These are phyloP conservation scores for Madurella mycetomatis DNA, from an alignment of 2,329 filamentous ascomycete species.

Conservation along the genomic window DNA sequence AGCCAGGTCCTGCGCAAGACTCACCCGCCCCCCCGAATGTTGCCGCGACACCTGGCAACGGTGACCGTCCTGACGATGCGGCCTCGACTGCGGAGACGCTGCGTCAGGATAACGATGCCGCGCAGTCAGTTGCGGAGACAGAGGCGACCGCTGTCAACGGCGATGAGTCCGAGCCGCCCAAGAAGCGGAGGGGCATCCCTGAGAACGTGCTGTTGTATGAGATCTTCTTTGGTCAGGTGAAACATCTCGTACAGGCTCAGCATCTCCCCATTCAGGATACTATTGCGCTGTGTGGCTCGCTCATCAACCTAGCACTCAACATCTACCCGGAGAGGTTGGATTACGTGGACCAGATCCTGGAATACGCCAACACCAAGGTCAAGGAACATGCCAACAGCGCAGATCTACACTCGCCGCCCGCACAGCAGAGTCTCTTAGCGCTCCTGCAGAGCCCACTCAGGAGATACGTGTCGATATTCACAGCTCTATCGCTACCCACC, in stretches of 20 bases:
- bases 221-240: slow-evolving; percentile 94
- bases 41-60: slow-evolving; percentile 22
- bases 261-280: slow-evolving; percentile 91
- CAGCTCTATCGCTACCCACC: slow-evolving; percentile 85
- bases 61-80: slow-evolving; percentile 36
- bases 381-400: slow-evolving; percentile 87
- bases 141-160: slow-evolving; percentile 47
- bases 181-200: slow-evolving; percentile 54
- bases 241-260: slow-evolving; percentile 87
- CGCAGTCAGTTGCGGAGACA: slow-evolving; percentile 43
- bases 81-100: slow-evolving; percentile 31
- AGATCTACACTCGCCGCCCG: slow-evolving; percentile 83
- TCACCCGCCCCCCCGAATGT: slow-evolving; percentile 22
- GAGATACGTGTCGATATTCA: slow-evolving; percentile 90
- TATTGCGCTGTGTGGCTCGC: slow-evolving; percentile 87
- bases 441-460: slow-evolving; percentile 88
- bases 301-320: slow-evolving; percentile 89
- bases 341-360: slow-evolving; percentile 90
- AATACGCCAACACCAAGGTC: slow-evolving; percentile 83
- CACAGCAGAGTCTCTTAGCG: slow-evolving; percentile 83
- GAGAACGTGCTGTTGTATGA: slow-evolving; percentile 87
- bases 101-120: slow-evolving; percentile 32
- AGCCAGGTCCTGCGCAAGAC: slow-evolving; percentile 42
- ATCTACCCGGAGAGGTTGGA: slow-evolving; percentile 91
- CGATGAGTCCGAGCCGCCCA: slow-evolving; percentile 32